Base-by-base conservation (phyloP, 805 yeast genomes). In the Suhomyces canberraensis region DNA sequence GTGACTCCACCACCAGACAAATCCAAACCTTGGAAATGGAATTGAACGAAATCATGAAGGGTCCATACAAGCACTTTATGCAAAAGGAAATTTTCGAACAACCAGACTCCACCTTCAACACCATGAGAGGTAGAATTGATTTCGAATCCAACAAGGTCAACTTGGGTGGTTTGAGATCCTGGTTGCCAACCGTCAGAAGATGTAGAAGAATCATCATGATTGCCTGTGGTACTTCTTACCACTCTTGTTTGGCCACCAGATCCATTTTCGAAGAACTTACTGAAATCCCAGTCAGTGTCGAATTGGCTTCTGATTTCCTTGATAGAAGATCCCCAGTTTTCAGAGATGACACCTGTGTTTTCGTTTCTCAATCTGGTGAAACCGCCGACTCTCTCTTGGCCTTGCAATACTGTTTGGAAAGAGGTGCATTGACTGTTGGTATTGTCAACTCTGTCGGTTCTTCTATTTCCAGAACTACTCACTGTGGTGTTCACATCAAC, bases 181-280 rank as follows among this genome's bases (percentile, higher is more conserved):
- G 81, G 76, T 71, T 93, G 45, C 80, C 93, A 19, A 85, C 93
- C 31, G 86, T 93, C 45, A 79, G 98, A 68, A 80, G 96, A 57
- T 89, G 96, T 52, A 81, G 97, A 68, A 80, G 98, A 66, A 76
- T 93, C 53, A 86, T 90, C 42, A 93, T 93, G 98, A 86, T 93
- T 68, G 99, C 98, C 2, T 93, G 99, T 70, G 99, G 99, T 70
- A 93, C 99, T 5, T 93, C 98, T 0, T 93, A 90, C 61, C 98
- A 93, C 67, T 93, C 98, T 13, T 93, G 99, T 72, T 69, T 93
- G 59, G 98, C 98, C 15, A 91, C 96, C 16, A 81, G 99, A 66
- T 85, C 96, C 11, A 82, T 89, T 46, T 90, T 93, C 60, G 99
- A 93, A 67, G 98, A 93, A 61, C 75, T 93, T 54, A 88, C 96